phyloP scores from a whole-genome alignment of 768 basidiomycete genomes.

The Rhodotorula toruloides region DNA sequence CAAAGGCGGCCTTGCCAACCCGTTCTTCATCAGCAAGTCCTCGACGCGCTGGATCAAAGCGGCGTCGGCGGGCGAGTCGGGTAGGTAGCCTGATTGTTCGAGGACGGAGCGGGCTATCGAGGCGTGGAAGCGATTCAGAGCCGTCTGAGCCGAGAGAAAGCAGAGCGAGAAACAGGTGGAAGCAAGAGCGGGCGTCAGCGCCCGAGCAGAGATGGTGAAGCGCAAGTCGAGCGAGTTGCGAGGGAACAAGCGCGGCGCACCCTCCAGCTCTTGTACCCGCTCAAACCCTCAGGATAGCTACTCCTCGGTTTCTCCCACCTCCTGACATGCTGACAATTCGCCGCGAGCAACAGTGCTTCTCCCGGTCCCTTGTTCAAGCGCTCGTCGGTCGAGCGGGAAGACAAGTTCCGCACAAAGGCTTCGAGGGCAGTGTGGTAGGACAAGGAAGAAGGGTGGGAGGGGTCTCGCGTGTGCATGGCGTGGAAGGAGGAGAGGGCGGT shows the following conservation, averaged over 20 bases:
- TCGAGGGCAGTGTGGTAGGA: slow-evolving; percentile 18
- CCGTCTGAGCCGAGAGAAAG: background rate
- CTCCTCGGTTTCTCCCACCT: slow-evolving; percentile 17
- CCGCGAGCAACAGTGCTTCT: slow-evolving; percentile 18
- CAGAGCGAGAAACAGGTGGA: too few relatives aligned
- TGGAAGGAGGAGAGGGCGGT: slow-evolving; percentile 4
- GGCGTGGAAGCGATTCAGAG: slow-evolving; percentile 19
- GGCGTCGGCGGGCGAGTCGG: background rate
- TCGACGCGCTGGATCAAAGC: slow-evolving; percentile 5
- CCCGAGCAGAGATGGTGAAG: background rate
- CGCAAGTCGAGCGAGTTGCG: too few relatives aligned
- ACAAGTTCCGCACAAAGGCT: background rate
- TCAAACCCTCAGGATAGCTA: slow-evolving; percentile 6
- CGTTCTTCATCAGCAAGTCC: slow-evolving; percentile 21
- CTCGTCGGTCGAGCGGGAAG: background rate
- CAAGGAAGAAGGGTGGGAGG: background rate
- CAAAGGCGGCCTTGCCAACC: slow-evolving; percentile 11
- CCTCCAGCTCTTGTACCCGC: slow-evolving; percentile 29
- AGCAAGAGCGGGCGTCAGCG: background rate
- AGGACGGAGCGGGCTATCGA: background rate
- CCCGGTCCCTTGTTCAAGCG: background rate
- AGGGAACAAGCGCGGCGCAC: background rate
- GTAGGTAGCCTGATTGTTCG: slow-evolving; percentile 1
- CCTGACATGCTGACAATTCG: slow-evolving; percentile 12
- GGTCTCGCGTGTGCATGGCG: slow-evolving; percentile 9